Evolutionary conservation across 352 stramenopile species (phyloP).

Genomic region (Phytophthora parvispora): DNA sequence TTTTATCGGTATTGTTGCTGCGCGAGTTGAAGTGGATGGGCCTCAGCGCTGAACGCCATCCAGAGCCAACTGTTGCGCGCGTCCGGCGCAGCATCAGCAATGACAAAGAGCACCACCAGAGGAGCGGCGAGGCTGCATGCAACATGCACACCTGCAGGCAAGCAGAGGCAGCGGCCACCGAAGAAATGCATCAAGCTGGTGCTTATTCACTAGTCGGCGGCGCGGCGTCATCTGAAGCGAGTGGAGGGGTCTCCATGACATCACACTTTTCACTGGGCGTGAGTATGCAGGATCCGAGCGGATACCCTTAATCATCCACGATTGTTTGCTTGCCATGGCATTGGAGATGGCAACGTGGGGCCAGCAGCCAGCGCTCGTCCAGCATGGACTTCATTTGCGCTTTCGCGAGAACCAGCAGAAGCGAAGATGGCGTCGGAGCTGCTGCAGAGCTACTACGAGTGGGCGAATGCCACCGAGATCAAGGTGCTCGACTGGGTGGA

Average conservation of each 20-base stretch:
- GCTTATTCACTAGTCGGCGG: not conserved
- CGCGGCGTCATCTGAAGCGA: constrained; percentile 10
- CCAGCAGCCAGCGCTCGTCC: constrained; percentile 1
- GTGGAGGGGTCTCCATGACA: too few species aligned
- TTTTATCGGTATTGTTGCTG: not conserved
- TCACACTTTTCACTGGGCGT: constrained; percentile 15
- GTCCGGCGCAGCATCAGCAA: not conserved
- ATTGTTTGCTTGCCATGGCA: constrained; percentile 6
- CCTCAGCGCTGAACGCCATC: constrained; percentile 9
- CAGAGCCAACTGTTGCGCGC: not conserved
- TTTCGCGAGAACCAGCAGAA: constrained; percentile 19
- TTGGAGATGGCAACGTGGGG: constrained; percentile 10
- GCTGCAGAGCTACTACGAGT: constrained; percentile 59
- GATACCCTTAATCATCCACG: constrained; percentile 20
- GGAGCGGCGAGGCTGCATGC: too few species aligned
- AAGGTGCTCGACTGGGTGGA: constrained; percentile 69
- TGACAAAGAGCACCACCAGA: not conserved
- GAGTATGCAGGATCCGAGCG: constrained; percentile 17
- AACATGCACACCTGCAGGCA: too few species aligned
- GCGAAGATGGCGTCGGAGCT: constrained; percentile 39
- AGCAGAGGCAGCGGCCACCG: not conserved
- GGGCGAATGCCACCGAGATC: constrained; percentile 61
- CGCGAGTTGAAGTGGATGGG: constrained; percentile 1
- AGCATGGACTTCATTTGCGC: constrained; percentile 22
- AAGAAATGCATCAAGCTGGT: not conserved